A percentile compares a stretch with the other conserved stretches of the same genome.
These are phyloP conservation scores for Cladophialophora chaetospira DNA, from an alignment of 2,329 filamentous ascomycete genomes.

Conservation along the genomic window DNA sequence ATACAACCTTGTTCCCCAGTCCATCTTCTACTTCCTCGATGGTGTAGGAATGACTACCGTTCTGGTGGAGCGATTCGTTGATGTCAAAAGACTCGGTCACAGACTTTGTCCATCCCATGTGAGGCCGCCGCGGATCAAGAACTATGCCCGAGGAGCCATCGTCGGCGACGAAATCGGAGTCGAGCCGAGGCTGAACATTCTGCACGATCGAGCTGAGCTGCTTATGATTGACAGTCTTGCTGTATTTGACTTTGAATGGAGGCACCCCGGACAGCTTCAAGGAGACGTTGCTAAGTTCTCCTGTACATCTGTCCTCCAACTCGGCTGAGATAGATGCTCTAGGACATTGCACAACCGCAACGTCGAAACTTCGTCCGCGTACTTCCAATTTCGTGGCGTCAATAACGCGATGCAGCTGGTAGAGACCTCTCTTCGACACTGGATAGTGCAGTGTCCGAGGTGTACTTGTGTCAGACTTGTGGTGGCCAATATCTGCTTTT, in stretches of 20 bases:
- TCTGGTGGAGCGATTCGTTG: conserved; percentile 81
- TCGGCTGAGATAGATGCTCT: conserved; percentile 71
- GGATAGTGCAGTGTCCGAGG: conserved; percentile 71
- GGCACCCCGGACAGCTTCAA: conserved; percentile 86
- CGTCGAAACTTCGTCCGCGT: conserved; percentile 72
- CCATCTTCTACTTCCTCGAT: conserved; percentile 91
- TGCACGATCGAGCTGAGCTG: conserved; percentile 87
- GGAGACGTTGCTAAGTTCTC: conserved; percentile 82
- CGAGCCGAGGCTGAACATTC: conserved; percentile 86
- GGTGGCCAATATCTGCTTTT: conserved; percentile 63
- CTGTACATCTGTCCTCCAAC: conserved; percentile 71
- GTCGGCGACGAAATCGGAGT: conserved; percentile 73
- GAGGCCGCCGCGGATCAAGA: conserved; percentile 52
- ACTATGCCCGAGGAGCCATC: conserved; percentile 60
- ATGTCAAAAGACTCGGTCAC: conserved; percentile 77
- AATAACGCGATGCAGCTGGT: conserved; percentile 79
- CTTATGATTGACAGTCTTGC: conserved; percentile 79
- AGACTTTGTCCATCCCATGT: conserved; percentile 74
- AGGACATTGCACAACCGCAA: conserved; percentile 84
- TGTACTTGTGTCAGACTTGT: conserved; percentile 51
- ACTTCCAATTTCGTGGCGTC: conserved; percentile 95
- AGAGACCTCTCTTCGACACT: conserved; percentile 84
- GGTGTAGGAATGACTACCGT: conserved; percentile 84
- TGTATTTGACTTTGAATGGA: conserved; percentile 90
- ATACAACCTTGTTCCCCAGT: conserved; percentile 82